Evolutionary conservation across 345 rosid genomes (phyloP), one percentile per base, ranked within the genome.

Genomic region (Hevea brasiliensis): DNA sequence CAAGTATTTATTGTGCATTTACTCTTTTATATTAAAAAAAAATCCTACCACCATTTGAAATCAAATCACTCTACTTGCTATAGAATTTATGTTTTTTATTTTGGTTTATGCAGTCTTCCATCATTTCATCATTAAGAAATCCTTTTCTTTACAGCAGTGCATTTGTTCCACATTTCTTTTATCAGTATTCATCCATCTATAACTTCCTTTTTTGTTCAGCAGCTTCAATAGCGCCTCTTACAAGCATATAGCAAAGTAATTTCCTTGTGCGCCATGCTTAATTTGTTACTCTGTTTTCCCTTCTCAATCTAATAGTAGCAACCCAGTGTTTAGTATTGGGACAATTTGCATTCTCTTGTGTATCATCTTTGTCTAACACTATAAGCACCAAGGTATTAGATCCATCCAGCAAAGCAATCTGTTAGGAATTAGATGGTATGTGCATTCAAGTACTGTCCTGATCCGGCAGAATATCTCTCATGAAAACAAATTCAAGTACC

Each of bases 281-380:
- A 41, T 41, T 47, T 47, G 0, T 13, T 42, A 8, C 2, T 42
- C 1, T 42, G 47, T 42, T 42, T 8, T 47, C 51, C 51, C 51
- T 47, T 47, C 12, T 0, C 12, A 47, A 47, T 1, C 47, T 3
- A 11, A 61, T 7, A 11, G 7, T 35, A n/a, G 6, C 53, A 65
- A 23, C 37, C 24, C 47, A 23, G 27, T 21, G 53, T 17, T 65
- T 41, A 21, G 21, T 23, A 42, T 64, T 14, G 35, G 24, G 20
- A 21, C 11, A 53, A 18, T 61, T 61, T n/a, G 17, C 50, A 4
- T 41, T 9, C n/a, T 29, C 40, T 41, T 21, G 45, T 41, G 2
- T 26, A 10, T 63, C 23, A 63, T 63, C 67, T 40, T n/a, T n/a
- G 58, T 54, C 58, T 54, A 54, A 54, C 21, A 51, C 56, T 51